phyloP scores from a whole-genome alignment of 495 filamentous ascomycete species.

The Penicillium psychrofluorescens region DNA sequence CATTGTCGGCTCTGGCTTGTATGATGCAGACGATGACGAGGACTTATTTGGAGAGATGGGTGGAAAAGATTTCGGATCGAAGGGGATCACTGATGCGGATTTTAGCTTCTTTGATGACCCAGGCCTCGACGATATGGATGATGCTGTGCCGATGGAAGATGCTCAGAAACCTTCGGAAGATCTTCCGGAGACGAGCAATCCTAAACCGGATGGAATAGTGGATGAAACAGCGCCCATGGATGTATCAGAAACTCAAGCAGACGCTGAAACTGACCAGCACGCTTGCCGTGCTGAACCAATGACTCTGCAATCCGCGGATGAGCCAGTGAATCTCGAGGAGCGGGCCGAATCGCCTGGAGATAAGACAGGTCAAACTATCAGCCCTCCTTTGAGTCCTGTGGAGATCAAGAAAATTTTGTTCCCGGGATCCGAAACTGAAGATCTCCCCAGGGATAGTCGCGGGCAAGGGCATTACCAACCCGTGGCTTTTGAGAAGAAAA shows the following conservation, averaged over 20 bases:
- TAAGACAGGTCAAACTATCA: constrained; percentile 29
- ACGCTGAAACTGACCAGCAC: neutral
- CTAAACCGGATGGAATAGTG: constrained; percentile 2
- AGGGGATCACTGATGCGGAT: constrained; percentile 79
- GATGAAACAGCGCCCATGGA: neutral
- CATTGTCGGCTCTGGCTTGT: constrained; percentile 31
- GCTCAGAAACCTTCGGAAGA: constrained; percentile 6
- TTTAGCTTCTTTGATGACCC: constrained; percentile 85
- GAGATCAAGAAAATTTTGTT: constrained; percentile 44
- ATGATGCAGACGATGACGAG: constrained; percentile 46
- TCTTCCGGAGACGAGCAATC: constrained; percentile 4
- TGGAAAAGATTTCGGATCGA: constrained; percentile 70
- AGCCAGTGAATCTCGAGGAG: constrained; percentile 2
- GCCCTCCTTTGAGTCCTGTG: constrained; percentile 43
- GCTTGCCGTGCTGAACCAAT: neutral
- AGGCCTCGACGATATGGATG: constrained; percentile 29
- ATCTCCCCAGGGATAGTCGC: constrained; percentile 2
- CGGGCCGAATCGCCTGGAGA: constrained; percentile 9
- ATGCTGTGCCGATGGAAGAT: constrained; percentile 4
- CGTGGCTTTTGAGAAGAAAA: constrained; percentile 37
- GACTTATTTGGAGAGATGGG: constrained; percentile 66
- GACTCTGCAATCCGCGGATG: neutral
- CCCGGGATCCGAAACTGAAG: constrained; percentile 12
- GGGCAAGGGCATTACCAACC: constrained; percentile 40
- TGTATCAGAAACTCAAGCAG: neutral